Evolutionary conservation across 106 monocot species (phyloP).

Genomic region (Agapanthus africanus): DNA sequence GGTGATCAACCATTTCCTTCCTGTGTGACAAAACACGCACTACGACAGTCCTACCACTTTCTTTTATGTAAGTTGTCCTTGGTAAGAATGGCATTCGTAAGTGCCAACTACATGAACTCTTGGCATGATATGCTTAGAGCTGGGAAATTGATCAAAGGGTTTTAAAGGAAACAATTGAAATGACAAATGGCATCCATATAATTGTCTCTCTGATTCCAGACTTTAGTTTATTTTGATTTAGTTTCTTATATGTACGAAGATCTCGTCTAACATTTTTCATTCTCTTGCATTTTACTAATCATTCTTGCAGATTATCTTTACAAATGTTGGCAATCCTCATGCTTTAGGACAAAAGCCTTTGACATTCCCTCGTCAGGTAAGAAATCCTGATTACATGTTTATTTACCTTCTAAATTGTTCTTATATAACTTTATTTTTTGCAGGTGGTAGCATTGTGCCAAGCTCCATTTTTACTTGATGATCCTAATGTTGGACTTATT

Average conservation of each 20-base stretch:
- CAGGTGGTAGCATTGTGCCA: conserved; percentile 96
- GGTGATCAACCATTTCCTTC: too few relatives aligned
- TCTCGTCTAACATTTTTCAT: neutral
- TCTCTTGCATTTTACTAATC: conserved; percentile 1
- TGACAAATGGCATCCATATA: neutral
- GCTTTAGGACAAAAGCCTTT: conserved; percentile 95
- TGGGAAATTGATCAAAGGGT: neutral
- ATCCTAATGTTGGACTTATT: conserved; percentile 84
- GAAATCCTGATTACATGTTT: neutral
- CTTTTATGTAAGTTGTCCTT: too few relatives aligned
- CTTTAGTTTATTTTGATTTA: neutral
- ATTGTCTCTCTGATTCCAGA: too few relatives aligned
- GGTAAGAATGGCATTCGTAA: too few relatives aligned
- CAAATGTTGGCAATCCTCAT: conserved; percentile 98
- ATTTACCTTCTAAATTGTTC: neutral
- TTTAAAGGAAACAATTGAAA: neutral
- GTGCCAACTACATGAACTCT: too few relatives aligned
- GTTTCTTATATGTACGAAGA: neutral
- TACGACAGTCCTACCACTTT: too few relatives aligned
- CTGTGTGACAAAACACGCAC: too few relatives aligned
- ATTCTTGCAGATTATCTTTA: conserved; percentile 81
- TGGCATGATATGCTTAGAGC: neutral
- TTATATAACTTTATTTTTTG: neutral
- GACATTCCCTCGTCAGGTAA: conserved; percentile 97
- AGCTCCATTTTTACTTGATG: conserved; percentile 93